phyloP scores from a whole-genome alignment of 257 asterid species.

The Nicotiana sylvestris region DNA sequence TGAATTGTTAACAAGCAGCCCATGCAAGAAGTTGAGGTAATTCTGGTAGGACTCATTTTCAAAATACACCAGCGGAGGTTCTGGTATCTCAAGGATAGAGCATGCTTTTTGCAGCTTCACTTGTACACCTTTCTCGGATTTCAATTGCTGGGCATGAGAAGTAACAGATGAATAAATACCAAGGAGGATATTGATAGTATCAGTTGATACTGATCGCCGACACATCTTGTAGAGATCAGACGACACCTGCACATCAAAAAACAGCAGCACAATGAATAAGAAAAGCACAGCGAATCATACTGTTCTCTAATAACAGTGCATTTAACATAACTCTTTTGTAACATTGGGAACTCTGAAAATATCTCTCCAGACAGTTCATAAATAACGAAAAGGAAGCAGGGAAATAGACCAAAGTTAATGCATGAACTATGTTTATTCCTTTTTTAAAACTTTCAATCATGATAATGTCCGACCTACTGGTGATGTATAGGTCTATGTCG shows the following conservation, averaged over 20 bases:
- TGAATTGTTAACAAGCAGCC: slow-evolving; percentile 47
- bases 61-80: slow-evolving; percentile 86
- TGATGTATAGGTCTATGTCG: not conserved
- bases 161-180: slow-evolving; percentile 53
- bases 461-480: not conserved
- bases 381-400: not conserved
- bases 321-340: not conserved
- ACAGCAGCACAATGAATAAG: slow-evolving; percentile 1
- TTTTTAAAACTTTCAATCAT: not conserved
- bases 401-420: not conserved
- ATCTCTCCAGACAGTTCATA: not conserved
- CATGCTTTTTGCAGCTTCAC: slow-evolving; percentile 68
- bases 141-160: slow-evolving; percentile 72
- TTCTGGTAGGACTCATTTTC: slow-evolving; percentile 79
- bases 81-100: slow-evolving; percentile 68
- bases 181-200: slow-evolving; percentile 34
- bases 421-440: slow-evolving; percentile 5
- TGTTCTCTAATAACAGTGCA: slow-evolving; percentile 4
- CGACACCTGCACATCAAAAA: slow-evolving; percentile 47
- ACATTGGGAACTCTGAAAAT: not conserved
- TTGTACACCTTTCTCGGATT: slow-evolving; percentile 41
- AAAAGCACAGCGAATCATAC: not conserved
- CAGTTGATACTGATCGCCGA: slow-evolving; percentile 45
- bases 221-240: slow-evolving; percentile 77
- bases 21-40: slow-evolving; percentile 62